Conservation (phyloP, 768 basidiomycete species). For the Lentinula lateritia region DNA sequence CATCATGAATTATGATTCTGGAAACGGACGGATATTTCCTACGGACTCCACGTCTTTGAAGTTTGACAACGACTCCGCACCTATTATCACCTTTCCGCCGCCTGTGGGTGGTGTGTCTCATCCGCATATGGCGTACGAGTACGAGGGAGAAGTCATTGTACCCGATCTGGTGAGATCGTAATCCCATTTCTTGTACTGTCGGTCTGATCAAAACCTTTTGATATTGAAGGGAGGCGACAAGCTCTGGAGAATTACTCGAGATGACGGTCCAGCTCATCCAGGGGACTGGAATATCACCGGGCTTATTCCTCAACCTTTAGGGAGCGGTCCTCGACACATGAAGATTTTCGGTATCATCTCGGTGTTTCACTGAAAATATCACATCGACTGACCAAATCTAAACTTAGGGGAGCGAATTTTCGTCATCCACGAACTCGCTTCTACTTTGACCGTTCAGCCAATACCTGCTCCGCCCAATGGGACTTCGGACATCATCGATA, state of each 20-base stretch:
- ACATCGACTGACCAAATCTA: neutral
- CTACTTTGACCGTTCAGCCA: slow-evolving; percentile 52
- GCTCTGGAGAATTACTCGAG: slow-evolving; percentile 51
- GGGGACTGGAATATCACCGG: slow-evolving; percentile 51
- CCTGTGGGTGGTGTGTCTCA: slow-evolving; percentile 35
- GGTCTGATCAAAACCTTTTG: neutral
- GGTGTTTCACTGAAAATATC: neutral
- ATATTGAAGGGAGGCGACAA: slow-evolving; percentile 49
- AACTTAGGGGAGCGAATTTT: slow-evolving; percentile 42
- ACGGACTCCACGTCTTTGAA: slow-evolving; percentile 28
- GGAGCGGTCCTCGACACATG: slow-evolving; percentile 61
- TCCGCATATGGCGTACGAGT: slow-evolving; percentile 58
- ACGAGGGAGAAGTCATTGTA: slow-evolving; percentile 48
- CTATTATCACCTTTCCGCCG: slow-evolving; percentile 44
- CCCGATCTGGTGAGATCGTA: slow-evolving; percentile 46
- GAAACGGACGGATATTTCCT: slow-evolving; percentile 30
- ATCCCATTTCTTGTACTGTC: neutral
- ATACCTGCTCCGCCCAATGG: slow-evolving; percentile 48
- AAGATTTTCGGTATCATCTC: slow-evolving; percentile 26
- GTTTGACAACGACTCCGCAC: slow-evolving; percentile 27
- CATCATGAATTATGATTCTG: slow-evolving; percentile 43
- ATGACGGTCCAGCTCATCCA: slow-evolving; percentile 22
- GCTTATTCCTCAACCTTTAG: slow-evolving; percentile 40
- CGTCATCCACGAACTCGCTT: slow-evolving; percentile 50
- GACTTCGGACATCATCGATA: slow-evolving; percentile 44